A percentile compares a stretch with the other conserved stretches of the same genome.
Evolutionary conservation across 2,329 filamentous ascomycete genomes (phyloP).

Genomic region (Cadophora luteo-olivacea): DNA sequence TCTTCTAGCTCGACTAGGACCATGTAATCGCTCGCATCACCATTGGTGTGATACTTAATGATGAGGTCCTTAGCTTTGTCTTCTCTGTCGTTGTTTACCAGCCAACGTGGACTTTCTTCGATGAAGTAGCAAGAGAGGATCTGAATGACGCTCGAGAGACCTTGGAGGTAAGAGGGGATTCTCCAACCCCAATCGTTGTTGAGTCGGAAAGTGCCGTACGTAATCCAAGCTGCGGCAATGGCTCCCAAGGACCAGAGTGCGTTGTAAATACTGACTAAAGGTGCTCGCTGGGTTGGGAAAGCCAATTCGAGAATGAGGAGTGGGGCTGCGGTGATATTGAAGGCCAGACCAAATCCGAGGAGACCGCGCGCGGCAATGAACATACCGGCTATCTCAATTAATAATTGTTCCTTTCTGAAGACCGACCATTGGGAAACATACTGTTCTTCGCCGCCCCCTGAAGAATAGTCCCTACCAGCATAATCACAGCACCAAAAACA

Average conservation of each 20-base stretch:
- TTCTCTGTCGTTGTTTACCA: slow-evolving; percentile 59
- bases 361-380: slow-evolving; percentile 46
- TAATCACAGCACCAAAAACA: slow-evolving; percentile 30
- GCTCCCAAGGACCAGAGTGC: slow-evolving; percentile 44
- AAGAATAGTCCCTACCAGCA: slow-evolving; percentile 29
- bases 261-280: slow-evolving; percentile 46
- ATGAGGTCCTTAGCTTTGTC: slow-evolving; percentile 60
- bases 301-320: slow-evolving; percentile 47
- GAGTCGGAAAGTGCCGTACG: slow-evolving; percentile 37
- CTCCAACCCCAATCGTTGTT: slow-evolving; percentile 36
- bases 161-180: slow-evolving; percentile 36
- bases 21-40: slow-evolving; percentile 53
- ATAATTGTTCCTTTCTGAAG: background rate
- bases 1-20: slow-evolving; percentile 52
- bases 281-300: slow-evolving; percentile 46
- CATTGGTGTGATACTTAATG: slow-evolving; percentile 61
- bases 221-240: slow-evolving; percentile 51
- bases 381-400: slow-evolving; percentile 31
- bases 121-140: slow-evolving; percentile 26
- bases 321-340: slow-evolving; percentile 44
- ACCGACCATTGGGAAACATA: slow-evolving; percentile 1
- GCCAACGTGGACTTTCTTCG: slow-evolving; percentile 64
- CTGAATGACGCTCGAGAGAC: slow-evolving; percentile 30
- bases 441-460: slow-evolving; percentile 35
- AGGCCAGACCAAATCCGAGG: slow-evolving; percentile 46